Evolutionary conservation across 805 yeast species (phyloP).

Genomic region (Starmerella apis): DNA sequence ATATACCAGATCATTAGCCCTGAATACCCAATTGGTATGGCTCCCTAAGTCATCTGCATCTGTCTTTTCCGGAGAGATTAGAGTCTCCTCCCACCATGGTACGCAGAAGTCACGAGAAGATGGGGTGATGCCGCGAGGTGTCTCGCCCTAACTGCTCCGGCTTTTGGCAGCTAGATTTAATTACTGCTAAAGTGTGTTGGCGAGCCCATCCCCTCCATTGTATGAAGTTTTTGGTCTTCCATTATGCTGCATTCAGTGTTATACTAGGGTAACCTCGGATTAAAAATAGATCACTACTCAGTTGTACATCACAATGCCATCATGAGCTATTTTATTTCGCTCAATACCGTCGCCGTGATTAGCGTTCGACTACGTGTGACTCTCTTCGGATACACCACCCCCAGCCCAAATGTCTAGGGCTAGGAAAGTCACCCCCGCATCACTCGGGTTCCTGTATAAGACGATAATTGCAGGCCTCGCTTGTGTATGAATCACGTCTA

Average conservation of each 20-base stretch:
- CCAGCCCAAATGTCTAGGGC: not conserved
- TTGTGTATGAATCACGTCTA: no score
- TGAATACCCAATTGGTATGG: constrained; percentile 2
- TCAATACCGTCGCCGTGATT: no score
- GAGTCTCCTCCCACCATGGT: not conserved
- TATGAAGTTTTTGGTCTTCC: no score
- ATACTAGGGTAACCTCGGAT: no score
- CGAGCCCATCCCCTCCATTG: no score
- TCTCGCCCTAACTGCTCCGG: constrained; percentile 3
- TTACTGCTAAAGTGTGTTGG: no score
- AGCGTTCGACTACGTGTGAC: not conserved
- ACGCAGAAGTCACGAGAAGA: not conserved
- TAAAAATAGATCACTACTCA: no score
- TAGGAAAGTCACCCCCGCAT: not conserved
- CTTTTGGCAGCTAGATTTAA: no score
- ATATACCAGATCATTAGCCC: not conserved
- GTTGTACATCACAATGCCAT: no score
- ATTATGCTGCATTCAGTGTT: no score
- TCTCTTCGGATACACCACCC: constrained; percentile 1
- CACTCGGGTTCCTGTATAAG: not conserved
- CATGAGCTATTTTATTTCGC: no score
- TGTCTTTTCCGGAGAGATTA: not conserved
- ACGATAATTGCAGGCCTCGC: not conserved
- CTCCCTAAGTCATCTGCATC: not conserved
- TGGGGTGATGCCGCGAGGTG: not conserved